Evolutionary conservation across 345 rosid genomes (phyloP), one percentile per base, ranked within the genome.

Genomic region (Raphanus raphanistrum): DNA sequence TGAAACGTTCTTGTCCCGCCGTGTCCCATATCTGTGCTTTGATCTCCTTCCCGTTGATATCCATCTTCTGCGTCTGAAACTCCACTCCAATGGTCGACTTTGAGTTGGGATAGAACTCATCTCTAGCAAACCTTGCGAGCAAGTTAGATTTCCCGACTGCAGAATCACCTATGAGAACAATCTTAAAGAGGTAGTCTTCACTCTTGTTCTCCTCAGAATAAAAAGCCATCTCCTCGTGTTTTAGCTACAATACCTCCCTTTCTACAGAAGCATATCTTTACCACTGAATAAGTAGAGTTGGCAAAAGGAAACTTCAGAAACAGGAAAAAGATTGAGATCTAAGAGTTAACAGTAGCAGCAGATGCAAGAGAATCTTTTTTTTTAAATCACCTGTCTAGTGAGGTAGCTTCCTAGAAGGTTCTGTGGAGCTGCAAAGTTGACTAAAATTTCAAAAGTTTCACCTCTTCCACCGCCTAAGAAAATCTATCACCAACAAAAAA

Each of bases 11-110:
- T 86, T 94, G 98, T 78, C 98, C 98, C 5, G 98, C 98, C 27
- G 97, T 94, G 79, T 94, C 98, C 98, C 98, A 94, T 78, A 94
- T 92, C 84, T 94, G 98, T 3, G 97, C 97, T 82, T 94, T 92
- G 82, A 92, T 72, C 86, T 92, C 98, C 82, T 90, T 94, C 1
- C 97, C 97, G 5, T 89, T 89, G n/a, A 94, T 92, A 84, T 83
- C 92, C 77, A 94, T 81, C 86, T 92, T 94, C 68, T 94, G 97
- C 2, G 98, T 94, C 85, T 94, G 98, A 80, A 94, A 94, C 85
- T 94, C 98, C 63, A 94, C 98, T 78, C 98, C 98, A 66, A 94
- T 94, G 7, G 98, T 94, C 6, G 98, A 94, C 82, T 94, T 94
- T 68, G 98, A 94, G 78, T 83, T 94, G 6, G 97, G 97, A 73